Evolutionary conservation across 1,284 basidiomycete genomes (phyloP), one percentile per base, ranked within the genome.

Genomic region (Tilletia indica): DNA sequence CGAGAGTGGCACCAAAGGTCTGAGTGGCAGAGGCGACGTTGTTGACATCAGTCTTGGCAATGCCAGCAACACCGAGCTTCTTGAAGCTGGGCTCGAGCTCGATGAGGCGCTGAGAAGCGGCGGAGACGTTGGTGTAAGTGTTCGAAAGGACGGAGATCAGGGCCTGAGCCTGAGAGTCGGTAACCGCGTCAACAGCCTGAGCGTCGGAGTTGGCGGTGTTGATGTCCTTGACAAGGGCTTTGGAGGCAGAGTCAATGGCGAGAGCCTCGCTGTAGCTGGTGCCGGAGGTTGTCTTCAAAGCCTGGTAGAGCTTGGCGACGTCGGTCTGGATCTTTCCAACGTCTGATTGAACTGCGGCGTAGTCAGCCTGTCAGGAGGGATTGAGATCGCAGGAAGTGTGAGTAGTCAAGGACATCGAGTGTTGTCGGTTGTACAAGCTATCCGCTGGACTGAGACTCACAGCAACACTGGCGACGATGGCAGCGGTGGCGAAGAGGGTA

Each of bases 321-420:
- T 39, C 69, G 12, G 56, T n/a, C 25, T 71, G 39, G 61, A 73
- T 73, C 4, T 16, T 58, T 6, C 61, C 14, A 39, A 73, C 72
- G 48, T 73, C 72, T 42, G 45, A 19, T 61, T 73, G 71, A 70
- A 73, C 69, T 1, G 49, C 58, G 54, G 71, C 71, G 38, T 66
- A n/a, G 64, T 72, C 71, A 63, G 45, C 71, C 21, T 54, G 51
- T 21, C 8, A 6, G 25, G 6, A 54, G 25, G 8, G 51, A 54
- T 8, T n/a, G 3, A 31, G n/a, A 54, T 31, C 51, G 42, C 6
- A 45, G 42, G 14, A 54, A 8, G 51, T 8, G 25, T 54, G n/a
- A 54, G 25, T 54, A 8, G 8, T 21, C n/a, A 19, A 54, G n/a
- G n/a, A 31, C 19, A 54, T 11, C 19, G 25, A 54, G 51, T 4